Percentiles rank a stretch among this genome's conserved stretches.
phyloP scores from a whole-genome alignment of 495 filamentous ascomycete species.

The Annulohypoxylon moriforme region DNA sequence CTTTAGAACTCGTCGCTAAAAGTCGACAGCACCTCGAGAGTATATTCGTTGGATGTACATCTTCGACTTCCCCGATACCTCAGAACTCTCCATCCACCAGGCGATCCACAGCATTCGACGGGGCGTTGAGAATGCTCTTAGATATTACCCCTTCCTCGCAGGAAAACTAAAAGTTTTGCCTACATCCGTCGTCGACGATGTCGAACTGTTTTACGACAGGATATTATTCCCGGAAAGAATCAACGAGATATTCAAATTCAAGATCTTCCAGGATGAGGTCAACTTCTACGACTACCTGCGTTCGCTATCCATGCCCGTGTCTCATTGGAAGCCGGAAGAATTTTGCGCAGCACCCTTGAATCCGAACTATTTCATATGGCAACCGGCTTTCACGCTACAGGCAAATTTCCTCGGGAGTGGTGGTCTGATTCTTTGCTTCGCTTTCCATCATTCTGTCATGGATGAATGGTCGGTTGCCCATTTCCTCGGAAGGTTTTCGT shows the following conservation, averaged over 20 bases:
- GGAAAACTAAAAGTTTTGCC: neutral
- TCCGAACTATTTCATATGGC: neutral
- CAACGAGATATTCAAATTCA: neutral
- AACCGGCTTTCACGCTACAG: neutral
- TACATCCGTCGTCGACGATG: too few species aligned
- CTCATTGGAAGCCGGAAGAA: neutral
- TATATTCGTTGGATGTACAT: slow-evolving; percentile 2
- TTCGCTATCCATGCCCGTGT: neutral
- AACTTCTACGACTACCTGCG: neutral
- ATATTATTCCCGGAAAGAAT: neutral
- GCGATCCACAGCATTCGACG: neutral
- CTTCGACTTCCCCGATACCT: neutral
- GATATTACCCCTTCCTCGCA: neutral
- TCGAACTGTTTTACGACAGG: neutral
- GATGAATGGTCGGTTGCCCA: neutral
- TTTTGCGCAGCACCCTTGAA: neutral
- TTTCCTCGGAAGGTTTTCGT: neutral
- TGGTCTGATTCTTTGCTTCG: neutral
- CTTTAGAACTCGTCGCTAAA: neutral
- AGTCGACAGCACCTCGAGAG: neutral
- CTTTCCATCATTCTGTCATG: neutral
- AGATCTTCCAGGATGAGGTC: neutral
- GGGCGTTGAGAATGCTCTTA: neutral
- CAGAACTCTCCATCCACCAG: neutral
- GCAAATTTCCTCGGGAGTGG: neutral